A percentile compares a stretch with the other conserved stretches of the same genome.
Evolutionary conservation across 1,139 yeast genomes (phyloP).

Genomic region (Candida tropicalis): DNA sequence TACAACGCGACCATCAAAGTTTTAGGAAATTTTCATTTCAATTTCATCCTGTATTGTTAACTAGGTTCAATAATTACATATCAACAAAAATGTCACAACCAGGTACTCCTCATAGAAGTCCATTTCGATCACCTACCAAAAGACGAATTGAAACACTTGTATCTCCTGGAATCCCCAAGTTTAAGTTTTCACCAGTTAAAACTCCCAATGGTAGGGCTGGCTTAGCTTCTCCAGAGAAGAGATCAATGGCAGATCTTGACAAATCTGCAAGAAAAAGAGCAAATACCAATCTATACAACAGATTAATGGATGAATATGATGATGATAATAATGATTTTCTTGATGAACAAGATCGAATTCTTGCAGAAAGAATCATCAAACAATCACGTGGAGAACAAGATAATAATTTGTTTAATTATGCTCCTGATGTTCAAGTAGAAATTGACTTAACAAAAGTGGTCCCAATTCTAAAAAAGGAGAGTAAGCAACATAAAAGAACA

Average conservation of each 20-base stretch:
- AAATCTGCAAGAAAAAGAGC: conserved; percentile 56
- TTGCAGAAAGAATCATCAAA: conserved; percentile 48
- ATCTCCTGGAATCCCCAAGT: background rate
- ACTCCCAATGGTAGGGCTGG: conserved; percentile 45
- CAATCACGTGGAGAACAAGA: conserved; percentile 24
- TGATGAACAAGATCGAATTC: conserved; percentile 37
- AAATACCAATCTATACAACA: conserved; percentile 30
- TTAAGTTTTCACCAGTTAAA: conserved; percentile 11
- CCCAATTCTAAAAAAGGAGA: background rate
- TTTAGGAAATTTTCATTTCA: background rate
- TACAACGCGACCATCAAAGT: too few species aligned
- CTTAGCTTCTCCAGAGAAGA: conserved; percentile 43
- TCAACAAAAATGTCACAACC: conserved; percentile 1
- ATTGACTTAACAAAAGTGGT: conserved; percentile 24
- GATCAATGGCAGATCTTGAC: conserved; percentile 45
- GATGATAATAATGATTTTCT: conserved; percentile 31
- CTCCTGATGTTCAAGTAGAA: conserved; percentile 36
- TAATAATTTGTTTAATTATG: conserved; percentile 21
- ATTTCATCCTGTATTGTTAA: too few species aligned
- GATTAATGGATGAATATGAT: conserved; percentile 35
- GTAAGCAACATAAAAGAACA: background rate
- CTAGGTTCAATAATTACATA: too few species aligned
- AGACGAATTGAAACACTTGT: conserved; percentile 9
- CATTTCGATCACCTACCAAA: conserved; percentile 15
- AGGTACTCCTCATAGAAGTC: conserved; percentile 4